phyloP scores from a whole-genome alignment of 164 flowering plant species.

The Aristolochia californica region DNA sequence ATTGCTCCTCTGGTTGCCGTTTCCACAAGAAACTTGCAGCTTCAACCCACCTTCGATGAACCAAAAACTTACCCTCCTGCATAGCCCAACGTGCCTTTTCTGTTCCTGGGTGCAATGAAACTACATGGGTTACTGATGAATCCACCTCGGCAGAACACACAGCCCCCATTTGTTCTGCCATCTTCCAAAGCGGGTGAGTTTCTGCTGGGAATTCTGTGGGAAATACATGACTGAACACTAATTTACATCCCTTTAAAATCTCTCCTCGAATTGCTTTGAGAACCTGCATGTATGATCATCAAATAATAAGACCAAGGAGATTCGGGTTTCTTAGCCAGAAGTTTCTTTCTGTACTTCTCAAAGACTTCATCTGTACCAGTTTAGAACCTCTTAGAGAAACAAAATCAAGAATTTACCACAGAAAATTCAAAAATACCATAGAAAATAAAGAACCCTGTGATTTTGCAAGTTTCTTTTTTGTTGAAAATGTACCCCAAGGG shows the following conservation, averaged over 20 bases:
- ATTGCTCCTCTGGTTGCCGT: conserved; percentile 45
- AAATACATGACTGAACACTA: conserved; percentile 63
- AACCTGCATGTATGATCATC: conserved; percentile 35
- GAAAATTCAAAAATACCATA: no score
- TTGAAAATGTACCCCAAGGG: no score
- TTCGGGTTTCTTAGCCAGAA: no score
- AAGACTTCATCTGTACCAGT: no score
- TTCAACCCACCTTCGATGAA: conserved; percentile 63
- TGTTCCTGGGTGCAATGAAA: conserved; percentile 47
- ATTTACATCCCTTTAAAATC: conserved; percentile 49
- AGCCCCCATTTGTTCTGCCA: conserved; percentile 74
- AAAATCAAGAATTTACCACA: no score
- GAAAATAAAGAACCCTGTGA: no score
- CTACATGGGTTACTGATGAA: conserved; percentile 65
- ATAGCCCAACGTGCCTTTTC: conserved; percentile 71
- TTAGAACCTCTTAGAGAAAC: no score
- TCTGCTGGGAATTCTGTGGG: conserved; percentile 32
- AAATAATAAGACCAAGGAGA: no score
- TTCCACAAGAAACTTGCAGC: conserved; percentile 62
- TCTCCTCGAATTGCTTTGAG: conserved; percentile 38
- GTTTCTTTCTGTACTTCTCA: no score
- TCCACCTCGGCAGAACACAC: conserved; percentile 47
- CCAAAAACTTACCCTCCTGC: conserved; percentile 49
- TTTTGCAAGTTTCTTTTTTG: no score
- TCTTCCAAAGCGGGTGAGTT: conserved; percentile 51